Evolutionary conservation across 345 rosid species (phyloP), one percentile per base, ranked within the genome.

Genomic region (Theobroma cacao): DNA sequence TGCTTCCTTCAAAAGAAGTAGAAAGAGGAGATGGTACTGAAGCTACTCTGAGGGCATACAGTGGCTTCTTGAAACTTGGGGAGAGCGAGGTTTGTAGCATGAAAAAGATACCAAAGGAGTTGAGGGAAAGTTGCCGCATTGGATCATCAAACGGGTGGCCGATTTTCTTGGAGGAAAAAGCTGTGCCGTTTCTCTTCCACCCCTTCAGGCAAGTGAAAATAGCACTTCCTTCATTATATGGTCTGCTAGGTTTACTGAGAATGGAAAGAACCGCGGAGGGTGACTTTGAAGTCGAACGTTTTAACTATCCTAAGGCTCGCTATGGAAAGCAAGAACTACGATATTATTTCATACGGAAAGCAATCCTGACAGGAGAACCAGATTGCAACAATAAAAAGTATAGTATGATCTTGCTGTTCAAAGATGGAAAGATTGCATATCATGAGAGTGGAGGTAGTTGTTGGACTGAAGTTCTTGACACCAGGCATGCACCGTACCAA

Each of bases 101-200:
- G 38, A 45, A 45, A 17, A 45, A 2, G 3, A 28, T 20, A 3
- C 56, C 58, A 3, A 47, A 15, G 0, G 74, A 69, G 24, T 69
- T 69, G 2, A 45, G 38, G 9, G 58, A 69, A 69, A 15, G 74
- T 8, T 45, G 38, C 14, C 47, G 56, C 15, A 45, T 69, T 8
- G 74, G 74, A 0, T 69, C 74, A 45, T 69, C 58, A 1, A 17
- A 69, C 8, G 74, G 58, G 17, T 69, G 74, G 74, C 36, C 47
- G 0, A 24, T 69, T 45, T 69, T 69, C 24, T 45, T 69, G 56
- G 15, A 45, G 17, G 24, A 26, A 8, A 69, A 69, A 24, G 74
- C 38, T 4, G 38, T 47, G 38, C 58, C 58, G 14, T 45, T 69
- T 26, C 38, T 69, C 6, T 45, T 47, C 56, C 45, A 69, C 56